Conservation (phyloP, 306 rosid genomes). For the Trichosanthes truncata region DNA sequence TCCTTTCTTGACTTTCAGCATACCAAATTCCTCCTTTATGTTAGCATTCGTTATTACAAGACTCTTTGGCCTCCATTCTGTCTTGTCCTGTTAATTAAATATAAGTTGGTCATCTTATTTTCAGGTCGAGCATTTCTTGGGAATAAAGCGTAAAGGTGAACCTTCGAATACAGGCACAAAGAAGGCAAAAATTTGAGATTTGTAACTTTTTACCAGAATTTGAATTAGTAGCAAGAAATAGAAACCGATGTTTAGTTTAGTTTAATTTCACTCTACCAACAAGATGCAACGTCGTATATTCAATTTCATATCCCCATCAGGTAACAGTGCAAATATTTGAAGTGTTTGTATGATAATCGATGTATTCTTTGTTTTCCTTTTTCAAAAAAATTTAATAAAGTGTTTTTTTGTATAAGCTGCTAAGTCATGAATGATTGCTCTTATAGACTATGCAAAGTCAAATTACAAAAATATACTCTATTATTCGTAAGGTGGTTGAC, state of each 20-base stretch:
- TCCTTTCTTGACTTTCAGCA: not conserved
- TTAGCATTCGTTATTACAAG: not conserved
- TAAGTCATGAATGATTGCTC: not conserved
- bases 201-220: not conserved
- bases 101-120: not conserved
- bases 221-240: not conserved
- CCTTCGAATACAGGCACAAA: conserved; percentile 41
- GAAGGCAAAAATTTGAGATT: conserved; percentile 51
- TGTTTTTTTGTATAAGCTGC: not conserved
- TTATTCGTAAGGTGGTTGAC: no score
- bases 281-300: not conserved
- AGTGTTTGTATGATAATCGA: not conserved
- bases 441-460: no score
- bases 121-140: conserved; percentile 92
- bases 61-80: not conserved
- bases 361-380: not conserved
- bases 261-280: not conserved
- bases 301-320: not conserved
- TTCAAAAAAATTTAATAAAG: no score
- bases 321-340: not conserved
- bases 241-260: not conserved
- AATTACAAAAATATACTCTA: no score
- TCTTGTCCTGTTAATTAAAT: not conserved
- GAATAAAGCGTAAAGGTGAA: conserved; percentile 82
- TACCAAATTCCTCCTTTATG: not conserved